These are phyloP conservation scores for Lepraria neglecta DNA, from an alignment of 495 filamentous ascomycete genomes.

Conservation along the genomic window DNA sequence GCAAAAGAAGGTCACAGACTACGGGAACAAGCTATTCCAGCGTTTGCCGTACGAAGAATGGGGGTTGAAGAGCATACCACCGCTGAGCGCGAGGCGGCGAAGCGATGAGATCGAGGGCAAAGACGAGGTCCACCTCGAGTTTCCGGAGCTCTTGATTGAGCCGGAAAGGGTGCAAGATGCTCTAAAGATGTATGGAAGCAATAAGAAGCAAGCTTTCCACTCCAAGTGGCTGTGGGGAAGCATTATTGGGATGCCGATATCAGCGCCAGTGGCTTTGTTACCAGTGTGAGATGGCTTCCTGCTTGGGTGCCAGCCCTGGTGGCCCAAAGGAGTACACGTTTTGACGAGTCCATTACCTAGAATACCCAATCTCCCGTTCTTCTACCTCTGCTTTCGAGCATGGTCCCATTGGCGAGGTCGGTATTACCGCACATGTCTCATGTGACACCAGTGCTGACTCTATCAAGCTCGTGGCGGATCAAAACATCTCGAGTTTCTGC, in stretches of 20 bases:
- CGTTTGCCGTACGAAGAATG: slow-evolving; percentile 96
- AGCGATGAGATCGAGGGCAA: slow-evolving; percentile 57
- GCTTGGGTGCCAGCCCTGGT: not conserved
- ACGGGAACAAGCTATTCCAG: slow-evolving; percentile 78
- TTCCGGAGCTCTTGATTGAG: slow-evolving; percentile 63
- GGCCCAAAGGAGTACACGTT: not conserved
- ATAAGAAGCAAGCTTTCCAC: slow-evolving; percentile 76
- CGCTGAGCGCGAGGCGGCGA: slow-evolving; percentile 60
- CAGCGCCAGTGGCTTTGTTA: slow-evolving; percentile 70
- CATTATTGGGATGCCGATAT: slow-evolving; percentile 75
- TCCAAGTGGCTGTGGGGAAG: slow-evolving; percentile 70
- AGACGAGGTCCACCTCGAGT: slow-evolving; percentile 68
- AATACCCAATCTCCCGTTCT: slow-evolving; percentile 93
- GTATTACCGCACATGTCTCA: slow-evolving; percentile 15
- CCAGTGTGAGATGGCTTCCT: slow-evolving; percentile 60
- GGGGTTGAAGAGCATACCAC: slow-evolving; percentile 90
- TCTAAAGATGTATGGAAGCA: slow-evolving; percentile 56
- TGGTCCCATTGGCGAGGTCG: slow-evolving; percentile 63
- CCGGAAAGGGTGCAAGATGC: slow-evolving; percentile 53
- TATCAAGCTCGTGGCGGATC: slow-evolving; percentile 66
- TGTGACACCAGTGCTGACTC: slow-evolving; percentile 19
- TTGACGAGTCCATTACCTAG: slow-evolving; percentile 38
- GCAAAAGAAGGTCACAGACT: slow-evolving; percentile 77
- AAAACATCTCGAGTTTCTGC: slow-evolving; percentile 73
- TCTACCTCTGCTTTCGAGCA: slow-evolving; percentile 81